Evolutionary conservation across 140 eudicot genomes (phyloP).

Genomic region (Flaveria floridana): DNA sequence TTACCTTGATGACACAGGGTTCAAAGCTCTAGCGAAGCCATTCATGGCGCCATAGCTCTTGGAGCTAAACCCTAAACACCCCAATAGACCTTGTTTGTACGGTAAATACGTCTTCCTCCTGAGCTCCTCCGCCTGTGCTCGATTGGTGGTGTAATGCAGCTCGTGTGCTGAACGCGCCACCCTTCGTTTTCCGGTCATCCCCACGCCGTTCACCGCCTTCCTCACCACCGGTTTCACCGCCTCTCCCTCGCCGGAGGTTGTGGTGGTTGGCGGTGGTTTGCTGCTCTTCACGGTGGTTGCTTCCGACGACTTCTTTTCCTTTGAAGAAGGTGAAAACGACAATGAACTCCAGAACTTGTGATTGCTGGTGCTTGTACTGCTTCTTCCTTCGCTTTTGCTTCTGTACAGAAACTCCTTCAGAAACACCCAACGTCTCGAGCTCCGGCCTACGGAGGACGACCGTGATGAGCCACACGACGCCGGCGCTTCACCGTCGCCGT

Average conservation of each 20-base stretch:
- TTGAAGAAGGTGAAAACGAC: slow-evolving; percentile 46
- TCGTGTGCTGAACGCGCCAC: slow-evolving; percentile 62
- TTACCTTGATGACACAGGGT: slow-evolving; percentile 72
- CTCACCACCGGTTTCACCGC: slow-evolving; percentile 10
- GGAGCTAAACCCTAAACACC: slow-evolving; percentile 78
- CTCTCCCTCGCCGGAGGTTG: background rate
- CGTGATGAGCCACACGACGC: slow-evolving; percentile 71
- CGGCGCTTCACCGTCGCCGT: slow-evolving; percentile 38
- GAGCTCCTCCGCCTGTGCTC: slow-evolving; percentile 83
- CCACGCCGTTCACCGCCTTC: slow-evolving; percentile 39
- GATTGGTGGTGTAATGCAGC: slow-evolving; percentile 66
- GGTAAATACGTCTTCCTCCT: slow-evolving; percentile 77
- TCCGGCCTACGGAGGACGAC: slow-evolving; percentile 80
- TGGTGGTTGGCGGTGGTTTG: background rate
- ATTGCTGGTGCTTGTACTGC: slow-evolving; percentile 39
- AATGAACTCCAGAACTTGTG: slow-evolving; percentile 67
- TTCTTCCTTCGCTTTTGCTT: slow-evolving; percentile 80
- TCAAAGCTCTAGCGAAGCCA: slow-evolving; percentile 71
- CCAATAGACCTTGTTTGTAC: slow-evolving; percentile 70
- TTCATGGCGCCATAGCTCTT: slow-evolving; percentile 77
- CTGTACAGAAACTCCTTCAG: slow-evolving; percentile 75
- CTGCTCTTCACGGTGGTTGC: slow-evolving; percentile 14
- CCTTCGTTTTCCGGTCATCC: slow-evolving; percentile 42
- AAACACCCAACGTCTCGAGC: slow-evolving; percentile 78
- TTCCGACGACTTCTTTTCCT: slow-evolving; percentile 4